Evolutionary conservation across 2,329 filamentous ascomycete genomes (phyloP), one percentile per base, ranked within the genome.

Genomic region (Sporothrix brunneoviolacea): DNA sequence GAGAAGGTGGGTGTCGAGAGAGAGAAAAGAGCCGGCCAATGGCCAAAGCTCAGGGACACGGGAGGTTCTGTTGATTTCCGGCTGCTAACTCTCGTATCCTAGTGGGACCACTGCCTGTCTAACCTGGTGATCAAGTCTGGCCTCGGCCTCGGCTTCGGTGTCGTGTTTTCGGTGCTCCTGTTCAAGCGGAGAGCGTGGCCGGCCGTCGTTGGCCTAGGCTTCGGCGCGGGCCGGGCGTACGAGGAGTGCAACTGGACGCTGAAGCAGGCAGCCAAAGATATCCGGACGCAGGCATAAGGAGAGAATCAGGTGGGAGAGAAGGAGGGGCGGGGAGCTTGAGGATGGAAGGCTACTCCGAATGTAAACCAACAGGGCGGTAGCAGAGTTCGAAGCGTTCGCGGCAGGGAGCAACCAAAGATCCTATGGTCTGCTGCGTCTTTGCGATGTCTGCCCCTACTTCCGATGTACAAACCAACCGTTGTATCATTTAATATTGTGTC

Each of bases 51-150:
- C 24, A 12, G 18, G n/a, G 7, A 10, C 8, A 21, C 4, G 16
- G 18, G n/a, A 19, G 4, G 36, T 19, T 16, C 8, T 10, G n/a
- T 19, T 32, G 24, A 9, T 13, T 30, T 18, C 28, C 18, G 22
- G 16, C 30, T 45, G 8, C 58, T 57, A 54, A 62, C 45, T 22
- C 15, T 22, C 18, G 15, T 56, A 1, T 9, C 1, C 37, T 56
- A 98, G 93, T 98, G 93, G 93, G 93, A 98, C 70, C 91, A 88
- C 74, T 96, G 93, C 73, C 84, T 98, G 62, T 97, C 93, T 62
- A 96, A 94, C 66, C 82, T 96, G 70, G 82, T 98, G 67, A 94
- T 98, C 77, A 91, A 94, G 72, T 97, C 91, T 59, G 85, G 88
- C 51, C 86, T 98, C 70, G 93, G 93, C 65, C 86, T 97, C 67